Evolutionary conservation across 2,329 filamentous ascomycete species (phyloP).

Genomic region (Trichoderma sp.): DNA sequence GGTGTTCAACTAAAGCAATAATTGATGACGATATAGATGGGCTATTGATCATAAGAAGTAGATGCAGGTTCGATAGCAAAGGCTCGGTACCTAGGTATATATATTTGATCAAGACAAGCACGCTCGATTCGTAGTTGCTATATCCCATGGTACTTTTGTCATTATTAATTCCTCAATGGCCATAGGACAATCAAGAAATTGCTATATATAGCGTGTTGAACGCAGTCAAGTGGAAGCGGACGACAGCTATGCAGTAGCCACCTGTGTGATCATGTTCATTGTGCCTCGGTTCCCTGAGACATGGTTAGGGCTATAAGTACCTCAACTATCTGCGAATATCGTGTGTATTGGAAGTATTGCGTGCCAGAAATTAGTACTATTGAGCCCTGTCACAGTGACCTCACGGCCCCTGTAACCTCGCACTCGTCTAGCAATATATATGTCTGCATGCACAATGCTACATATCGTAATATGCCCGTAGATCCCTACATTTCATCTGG

Average conservation of each 20-base stretch:
- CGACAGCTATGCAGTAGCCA: not conserved
- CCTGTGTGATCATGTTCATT: not conserved
- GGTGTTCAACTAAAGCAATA: not conserved
- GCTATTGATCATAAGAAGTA: not conserved
- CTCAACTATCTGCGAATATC: not conserved
- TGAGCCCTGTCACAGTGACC: not conserved
- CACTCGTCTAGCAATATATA: not conserved
- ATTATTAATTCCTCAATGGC: not conserved
- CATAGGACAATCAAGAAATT: not conserved
- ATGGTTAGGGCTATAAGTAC: not conserved
- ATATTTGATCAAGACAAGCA: not conserved
- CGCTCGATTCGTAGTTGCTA: not conserved
- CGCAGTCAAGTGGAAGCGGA: not conserved
- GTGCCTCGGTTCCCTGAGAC: not conserved
- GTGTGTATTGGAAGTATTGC: not conserved
- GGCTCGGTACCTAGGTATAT: not conserved
- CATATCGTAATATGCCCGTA: slow-evolving; percentile 4
- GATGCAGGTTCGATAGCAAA: not conserved
- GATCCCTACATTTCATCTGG: not conserved
- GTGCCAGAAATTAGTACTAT: not conserved
- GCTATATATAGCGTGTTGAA: not conserved
- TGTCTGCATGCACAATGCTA: not conserved
- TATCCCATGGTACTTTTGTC: not conserved
- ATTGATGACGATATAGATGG: not conserved
- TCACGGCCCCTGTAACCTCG: not conserved